These are phyloP conservation scores for Malus asiatica DNA, from an alignment of 306 rosid genomes.

Conservation along the genomic window DNA sequence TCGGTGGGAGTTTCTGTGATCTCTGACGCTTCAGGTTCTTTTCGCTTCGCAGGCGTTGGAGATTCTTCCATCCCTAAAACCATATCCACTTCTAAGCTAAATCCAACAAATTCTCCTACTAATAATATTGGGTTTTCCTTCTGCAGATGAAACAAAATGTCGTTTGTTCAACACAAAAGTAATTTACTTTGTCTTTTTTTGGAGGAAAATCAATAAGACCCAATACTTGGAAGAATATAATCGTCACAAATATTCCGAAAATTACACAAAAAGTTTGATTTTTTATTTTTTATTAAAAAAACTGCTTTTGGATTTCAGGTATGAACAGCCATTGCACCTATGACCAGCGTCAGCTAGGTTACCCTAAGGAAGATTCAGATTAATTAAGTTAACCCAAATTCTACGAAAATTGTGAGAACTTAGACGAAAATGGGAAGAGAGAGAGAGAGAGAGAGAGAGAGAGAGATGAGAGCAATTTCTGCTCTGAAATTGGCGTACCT, in stretches of 20 bases:
- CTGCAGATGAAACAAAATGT: not conserved
- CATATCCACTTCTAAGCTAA: not conserved
- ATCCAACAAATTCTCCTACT: not conserved
- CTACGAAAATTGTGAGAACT: not conserved
- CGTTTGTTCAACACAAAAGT: not conserved
- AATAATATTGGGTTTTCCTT: not conserved
- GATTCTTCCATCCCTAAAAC: conserved; percentile 45
- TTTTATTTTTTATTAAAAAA: not conserved
- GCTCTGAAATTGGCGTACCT: not conserved
- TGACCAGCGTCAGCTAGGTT: not conserved
- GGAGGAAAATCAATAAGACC: not conserved
- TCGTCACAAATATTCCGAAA: not conserved
- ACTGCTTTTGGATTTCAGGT: not conserved
- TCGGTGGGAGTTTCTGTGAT: not conserved
- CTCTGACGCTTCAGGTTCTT: conserved; percentile 25
- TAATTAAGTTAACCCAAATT: not conserved
- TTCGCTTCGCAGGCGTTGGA: conserved; percentile 43
- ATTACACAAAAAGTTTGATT: not conserved
- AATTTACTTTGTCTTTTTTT: not conserved
- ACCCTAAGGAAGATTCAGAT: not conserved
- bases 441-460: not conserved
- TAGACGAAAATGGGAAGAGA: not conserved
- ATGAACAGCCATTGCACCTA: not conserved
- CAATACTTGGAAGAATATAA: not conserved
- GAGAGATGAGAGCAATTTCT: not conserved